Base-by-base conservation (phyloP, 257 asterid genomes). In the Solanum etuberosum region DNA sequence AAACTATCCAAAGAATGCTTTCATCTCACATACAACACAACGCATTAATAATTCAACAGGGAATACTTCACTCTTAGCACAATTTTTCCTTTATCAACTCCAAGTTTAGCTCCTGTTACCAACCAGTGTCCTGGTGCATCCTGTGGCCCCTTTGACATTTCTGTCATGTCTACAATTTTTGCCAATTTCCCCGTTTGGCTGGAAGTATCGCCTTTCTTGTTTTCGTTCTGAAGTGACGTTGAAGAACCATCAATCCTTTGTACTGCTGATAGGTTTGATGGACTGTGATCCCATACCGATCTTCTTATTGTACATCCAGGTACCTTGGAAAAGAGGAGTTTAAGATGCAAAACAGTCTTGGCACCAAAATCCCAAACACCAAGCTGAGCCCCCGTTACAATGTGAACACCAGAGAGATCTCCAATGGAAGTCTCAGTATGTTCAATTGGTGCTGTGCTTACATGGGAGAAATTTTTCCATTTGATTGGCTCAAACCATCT, bases 71-170 rank as follows among this genome's bases (percentile, higher is more conserved):
- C 94, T 16, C 99, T 96, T 29, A 96, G 76, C 87, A 95, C 93
- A 70, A 97, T 96, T 86, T 81, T 95, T 67, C 99, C 99, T 89
- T 95, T 96, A 88, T 97, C 99, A 42, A 97, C 98, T n/a, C 99
- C 99, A 86, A 97, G 98, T 93, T 97, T 97, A n/a, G 99, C 99
- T 73, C 99, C 99, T 0, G 99, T 97, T 13, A 97, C 98, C 88
- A 97, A 42, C 99, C 99, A 97, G 85, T 97, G 99, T 4, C 99
- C 99, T 0, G 99, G 99, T 87, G 94, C 91, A 88, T 97, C 99
- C 67, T 96, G 99, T 6, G 99, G 99, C 59, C 99, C 99, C 87
- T 94, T 97, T n/a, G 93, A 94, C 99, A 97, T 95, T 87, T 97
- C 99, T 14, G 99, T 93, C 93, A 92, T 91, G 86, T 97, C 99